Base-by-base conservation (phyloP, 768 basidiomycete species). In the Mycena albidolilacea region DNA sequence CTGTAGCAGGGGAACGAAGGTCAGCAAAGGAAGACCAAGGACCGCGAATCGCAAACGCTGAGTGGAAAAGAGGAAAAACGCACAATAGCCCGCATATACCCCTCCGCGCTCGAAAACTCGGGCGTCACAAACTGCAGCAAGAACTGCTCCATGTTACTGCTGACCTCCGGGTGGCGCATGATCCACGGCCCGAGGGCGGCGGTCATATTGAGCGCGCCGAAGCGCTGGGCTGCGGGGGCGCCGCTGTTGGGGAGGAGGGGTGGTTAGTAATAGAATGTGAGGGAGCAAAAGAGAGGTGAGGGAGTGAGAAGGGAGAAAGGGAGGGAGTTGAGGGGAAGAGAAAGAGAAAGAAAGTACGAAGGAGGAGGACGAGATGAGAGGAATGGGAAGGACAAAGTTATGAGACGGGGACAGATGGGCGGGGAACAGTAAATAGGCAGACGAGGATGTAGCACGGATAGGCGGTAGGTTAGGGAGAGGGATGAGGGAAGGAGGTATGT, bases 171-270 rank as follows among this genome's bases (percentile, higher is more conserved):
- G 79, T 96, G 95, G 65, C 90, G 90, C 90, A 96, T 93, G 76
- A 96, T 93, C 84, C 93, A 92, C 0, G 90, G 89, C 0, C 91
- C 92, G 5, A 97, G 87, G 0, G 91, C 90, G 38, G 92, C 88
- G 12, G 91, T 91, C 88, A 97, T 95, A 77, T 94, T 94, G 46
- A 97, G 85, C 2, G 94, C 96, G 58, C 95, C 96, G 77, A 93
- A 97, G 58, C 91, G 90, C 74, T 97, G 92, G 30, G 89, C 82
- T 6, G 93, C 80, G 1, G 89, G 71, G 3, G 91, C 85, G 70
- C 79, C 77, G 68, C 86, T 83, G 70, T 9, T 5, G 21, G 21
- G 23, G 12, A 69, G 58, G n/a, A 7, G 38, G 17, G 64, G 15
- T 4, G 52, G 52, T 30, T 30, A 15, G 21, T 58, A 44, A 48